Evolutionary conservation across 2,329 filamentous ascomycete species (phyloP).

Genomic region (Trichothecium roseum): DNA sequence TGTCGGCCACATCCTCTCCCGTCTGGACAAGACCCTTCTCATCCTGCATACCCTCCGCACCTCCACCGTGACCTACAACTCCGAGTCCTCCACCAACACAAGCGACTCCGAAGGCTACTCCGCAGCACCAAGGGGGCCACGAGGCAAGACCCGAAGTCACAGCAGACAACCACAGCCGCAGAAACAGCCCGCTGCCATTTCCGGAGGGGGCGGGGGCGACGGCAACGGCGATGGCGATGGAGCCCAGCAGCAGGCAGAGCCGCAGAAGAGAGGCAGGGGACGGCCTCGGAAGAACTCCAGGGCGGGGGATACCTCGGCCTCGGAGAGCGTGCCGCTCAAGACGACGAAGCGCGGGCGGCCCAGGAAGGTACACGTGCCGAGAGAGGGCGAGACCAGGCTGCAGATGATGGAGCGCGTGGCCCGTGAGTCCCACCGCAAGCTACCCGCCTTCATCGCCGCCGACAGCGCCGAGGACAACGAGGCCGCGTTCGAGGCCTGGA

Average conservation of each 20-base stretch:
- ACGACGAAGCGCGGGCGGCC: slow-evolving; percentile 24
- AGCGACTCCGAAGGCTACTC: slow-evolving; percentile 17
- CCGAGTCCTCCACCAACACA: slow-evolving; percentile 27
- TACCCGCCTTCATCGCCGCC: slow-evolving; percentile 11
- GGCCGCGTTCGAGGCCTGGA: slow-evolving; percentile 22
- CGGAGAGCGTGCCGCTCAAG: background rate
- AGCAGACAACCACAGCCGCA: slow-evolving; percentile 2
- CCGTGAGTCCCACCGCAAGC: slow-evolving; percentile 22
- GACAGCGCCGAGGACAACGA: slow-evolving; percentile 13
- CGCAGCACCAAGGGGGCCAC: background rate
- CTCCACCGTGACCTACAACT: slow-evolving; percentile 29
- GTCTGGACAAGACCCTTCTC: slow-evolving; percentile 58
- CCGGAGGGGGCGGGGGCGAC: background rate
- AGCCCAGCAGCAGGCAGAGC: slow-evolving; percentile 11
- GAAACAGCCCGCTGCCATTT: background rate
- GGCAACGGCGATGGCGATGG: background rate
- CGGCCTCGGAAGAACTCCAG: background rate
- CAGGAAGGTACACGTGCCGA: slow-evolving; percentile 25
- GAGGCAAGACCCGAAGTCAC: background rate
- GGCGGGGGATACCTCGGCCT: background rate
- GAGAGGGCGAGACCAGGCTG: slow-evolving; percentile 32
- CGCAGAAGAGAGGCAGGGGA: slow-evolving; percentile 7
- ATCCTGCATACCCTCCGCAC: slow-evolving; percentile 59
- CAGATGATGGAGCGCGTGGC: slow-evolving; percentile 39
- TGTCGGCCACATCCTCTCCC: slow-evolving; percentile 57